Evolutionary conservation across 345 rosid species (phyloP).

Genomic region (Firmiana major): DNA sequence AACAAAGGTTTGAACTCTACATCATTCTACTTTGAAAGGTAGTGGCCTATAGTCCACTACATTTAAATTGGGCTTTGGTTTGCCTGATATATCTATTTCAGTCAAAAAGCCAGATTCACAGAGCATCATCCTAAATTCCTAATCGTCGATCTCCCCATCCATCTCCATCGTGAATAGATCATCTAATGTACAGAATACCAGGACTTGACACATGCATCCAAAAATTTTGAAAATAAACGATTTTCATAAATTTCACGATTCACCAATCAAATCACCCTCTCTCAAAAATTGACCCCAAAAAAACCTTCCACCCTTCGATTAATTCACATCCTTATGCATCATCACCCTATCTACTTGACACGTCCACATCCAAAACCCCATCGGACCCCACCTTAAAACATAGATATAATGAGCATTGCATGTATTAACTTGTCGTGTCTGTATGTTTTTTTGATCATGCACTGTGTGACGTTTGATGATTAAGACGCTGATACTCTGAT

Average conservation of each 20-base stretch:
- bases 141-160: background rate
- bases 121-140: background rate
- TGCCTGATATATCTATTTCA: no score
- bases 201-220: background rate
- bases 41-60: background rate
- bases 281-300: background rate
- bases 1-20: no score
- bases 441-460: background rate
- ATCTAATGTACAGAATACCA: background rate
- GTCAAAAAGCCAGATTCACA: background rate
- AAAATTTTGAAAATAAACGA: background rate
- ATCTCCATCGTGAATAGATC: background rate
- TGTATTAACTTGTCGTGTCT: background rate
- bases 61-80: background rate
- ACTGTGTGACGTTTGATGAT: background rate
- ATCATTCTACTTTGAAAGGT: background rate
- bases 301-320: conserved; percentile 5
- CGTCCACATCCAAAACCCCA: conserved; percentile 11
- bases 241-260: background rate
- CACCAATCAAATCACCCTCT: background rate
- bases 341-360: conserved; percentile 21
- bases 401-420: no score
- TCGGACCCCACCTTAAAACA: conserved; percentile 8
- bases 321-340: conserved; percentile 16
- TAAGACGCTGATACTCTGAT: conserved; percentile 22